Evolutionary conservation across 345 rosid genomes (phyloP), one percentile per base, ranked within the genome.

Genomic region (Crucihimalaya himalaica): DNA sequence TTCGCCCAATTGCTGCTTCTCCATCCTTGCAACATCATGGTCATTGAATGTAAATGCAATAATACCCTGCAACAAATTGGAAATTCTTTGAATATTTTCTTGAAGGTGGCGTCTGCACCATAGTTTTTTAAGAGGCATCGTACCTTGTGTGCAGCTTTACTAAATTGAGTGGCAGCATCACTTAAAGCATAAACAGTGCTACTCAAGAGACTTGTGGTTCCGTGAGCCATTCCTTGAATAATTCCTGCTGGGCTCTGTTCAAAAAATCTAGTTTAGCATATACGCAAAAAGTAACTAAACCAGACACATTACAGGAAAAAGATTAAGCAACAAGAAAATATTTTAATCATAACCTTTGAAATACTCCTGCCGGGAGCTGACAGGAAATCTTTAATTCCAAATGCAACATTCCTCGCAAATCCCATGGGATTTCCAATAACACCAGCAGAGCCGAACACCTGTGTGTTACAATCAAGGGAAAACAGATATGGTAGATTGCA

Each of bases 81-180:
- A 13, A 71, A 39, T 34, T 65, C 47, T 56, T 23, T 70, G 56
- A 21, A 35, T 65, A 54, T 63, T 66, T 40, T 68, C 27, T 32
- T 13, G 40, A 60, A 42, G 72, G 74, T 48, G 27, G 54, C 21
- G 4, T 57, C 29, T 70, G 14, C 32, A 70, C 13, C 43, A 20
- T 63, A 34, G 56, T 31, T 52, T 29, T 56, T 52, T 18, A 50
- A 72, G 34, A 56, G 40, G 64, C 31, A 51, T 53, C 39, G 35
- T 85, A 94, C 98, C 97, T 94, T 91, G 78, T 87, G 98, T 68
- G 97, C 98, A 80, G 96, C 96, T 87, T 88, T 94, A 83, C 94
- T 91, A 81, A 94, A 94, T 66, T 94, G 98, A 73, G 96, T 88
- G 75, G 98, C 87, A 59, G 97, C 97, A 76, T 94, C 98, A 74